Conservation (phyloP, 768 basidiomycete genomes). For the Ramaria rubella region DNA sequence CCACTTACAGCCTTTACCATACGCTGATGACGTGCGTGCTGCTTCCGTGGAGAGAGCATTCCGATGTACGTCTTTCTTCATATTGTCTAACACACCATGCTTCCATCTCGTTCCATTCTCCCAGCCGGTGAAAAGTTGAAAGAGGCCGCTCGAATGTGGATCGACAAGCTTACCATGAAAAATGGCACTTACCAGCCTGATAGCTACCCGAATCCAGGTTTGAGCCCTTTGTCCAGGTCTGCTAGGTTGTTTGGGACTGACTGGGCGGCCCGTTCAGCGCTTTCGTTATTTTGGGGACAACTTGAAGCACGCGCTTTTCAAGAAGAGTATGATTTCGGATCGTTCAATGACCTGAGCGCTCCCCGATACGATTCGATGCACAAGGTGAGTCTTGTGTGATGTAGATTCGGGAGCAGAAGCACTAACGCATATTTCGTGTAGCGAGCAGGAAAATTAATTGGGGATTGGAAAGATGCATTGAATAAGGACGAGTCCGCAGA, state of each 20-base stretch:
- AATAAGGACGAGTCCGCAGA: slow-evolving; percentile 58
- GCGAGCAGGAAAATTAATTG: slow-evolving; percentile 64
- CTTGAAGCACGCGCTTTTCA: slow-evolving; percentile 90
- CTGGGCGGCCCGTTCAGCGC: slow-evolving; percentile 37
- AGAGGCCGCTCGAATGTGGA: slow-evolving; percentile 62
- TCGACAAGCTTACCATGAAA: slow-evolving; percentile 73
- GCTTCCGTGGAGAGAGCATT: slow-evolving; percentile 62
- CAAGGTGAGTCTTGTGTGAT: slow-evolving; percentile 42
- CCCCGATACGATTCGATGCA: slow-evolving; percentile 77
- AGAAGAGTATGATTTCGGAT: slow-evolving; percentile 73
- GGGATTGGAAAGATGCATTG: slow-evolving; percentile 63
- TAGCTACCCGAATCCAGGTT: slow-evolving; percentile 87
- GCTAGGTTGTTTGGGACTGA: neutral
- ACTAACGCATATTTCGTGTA: slow-evolving; percentile 23
- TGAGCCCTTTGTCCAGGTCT: slow-evolving; percentile 19
- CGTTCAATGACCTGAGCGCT: slow-evolving; percentile 75
- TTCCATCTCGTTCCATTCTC: neutral
- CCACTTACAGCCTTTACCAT: slow-evolving; percentile 89
- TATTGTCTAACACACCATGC: neutral
- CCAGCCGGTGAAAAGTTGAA: slow-evolving; percentile 64
- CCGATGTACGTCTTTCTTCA: slow-evolving; percentile 40
- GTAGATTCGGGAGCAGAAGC: neutral
- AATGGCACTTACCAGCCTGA: slow-evolving; percentile 82
- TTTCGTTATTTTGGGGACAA: slow-evolving; percentile 84
- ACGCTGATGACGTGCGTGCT: slow-evolving; percentile 86